Evolutionary conservation across 805 yeast species (phyloP), one percentile per base, ranked within the genome.

Genomic region (Komagataella kurtzmanii): DNA sequence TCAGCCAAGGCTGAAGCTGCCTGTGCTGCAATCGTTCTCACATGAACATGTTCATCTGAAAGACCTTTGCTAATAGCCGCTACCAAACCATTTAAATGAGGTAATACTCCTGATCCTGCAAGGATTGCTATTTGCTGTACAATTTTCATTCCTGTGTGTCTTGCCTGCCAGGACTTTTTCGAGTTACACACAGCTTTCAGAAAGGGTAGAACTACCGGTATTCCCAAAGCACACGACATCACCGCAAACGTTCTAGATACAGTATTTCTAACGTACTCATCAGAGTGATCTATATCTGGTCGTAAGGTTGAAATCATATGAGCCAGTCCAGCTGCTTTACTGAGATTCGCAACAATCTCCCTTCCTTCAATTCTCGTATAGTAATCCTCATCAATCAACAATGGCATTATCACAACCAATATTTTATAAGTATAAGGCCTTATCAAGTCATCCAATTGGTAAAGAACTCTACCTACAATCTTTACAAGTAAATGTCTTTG

Each of bases 401-500:
- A 65, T 0, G 97, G 97, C 51, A 88, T 79, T 1, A 86, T 75
- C 1, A 87, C 95, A 14, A 77, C 76, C 23, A 90, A 61, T 2
- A 90, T 79, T 57, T 81, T 79, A 54, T 80, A 85, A 0, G 95
- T 80, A 57, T 72, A 86, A 0, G 97, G 96, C 47, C 83, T 69
- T 2, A 88, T 74, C 50, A 72, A 61, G 47, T 76, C 84, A 44
- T 81, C 88, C 14, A 90, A 67, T 56, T 75, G 81, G 61, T 77
- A 79, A 6, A 90, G 63, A 0, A 88, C 70, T 43, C 96, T 69
- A 44, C 82, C 88, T 12, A 86, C 67, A 7, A 87, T 77, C 63
- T 89, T 90, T 12, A 88, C 85, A 52, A 91, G 69, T 10, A 88
- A 63, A 67, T 88, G 95, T 17, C 96, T 74, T 63, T 91, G 97